Conservation (phyloP, 768 basidiomycete genomes). For the Mycena belliarum region DNA sequence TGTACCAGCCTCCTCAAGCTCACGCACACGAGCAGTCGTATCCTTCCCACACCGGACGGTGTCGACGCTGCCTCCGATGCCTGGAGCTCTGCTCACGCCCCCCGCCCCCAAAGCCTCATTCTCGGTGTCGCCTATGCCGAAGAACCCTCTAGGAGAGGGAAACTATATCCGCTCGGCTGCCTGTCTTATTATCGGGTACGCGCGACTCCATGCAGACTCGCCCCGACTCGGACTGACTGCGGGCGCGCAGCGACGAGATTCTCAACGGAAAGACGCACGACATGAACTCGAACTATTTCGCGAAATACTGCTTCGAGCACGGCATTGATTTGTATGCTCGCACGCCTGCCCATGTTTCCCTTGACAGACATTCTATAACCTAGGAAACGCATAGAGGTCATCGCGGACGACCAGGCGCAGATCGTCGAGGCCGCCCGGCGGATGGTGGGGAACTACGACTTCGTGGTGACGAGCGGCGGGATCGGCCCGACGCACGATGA, state of each 20-base stretch:
- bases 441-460: slow-evolving; percentile 81
- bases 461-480: slow-evolving; percentile 89
- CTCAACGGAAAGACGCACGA: slow-evolving; percentile 90
- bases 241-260: slow-evolving; percentile 73
- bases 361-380: slow-evolving; percentile 22
- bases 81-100: background rate
- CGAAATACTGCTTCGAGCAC: slow-evolving; percentile 85
- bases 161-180: slow-evolving; percentile 72
- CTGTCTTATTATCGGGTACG: slow-evolving; percentile 73
- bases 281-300: slow-evolving; percentile 83
- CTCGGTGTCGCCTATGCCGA: slow-evolving; percentile 56
- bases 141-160: slow-evolving; percentile 70
- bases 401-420: slow-evolving; percentile 87
- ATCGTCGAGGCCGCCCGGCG: slow-evolving; percentile 86
- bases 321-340: slow-evolving; percentile 71
- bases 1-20: background rate
- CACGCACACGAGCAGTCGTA: slow-evolving; percentile 15
- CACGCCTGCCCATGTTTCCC: background rate
- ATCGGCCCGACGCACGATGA: slow-evolving; percentile 93
- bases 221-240: background rate
- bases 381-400: slow-evolving; percentile 88
- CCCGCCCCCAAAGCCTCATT: slow-evolving; percentile 30
- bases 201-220: background rate
- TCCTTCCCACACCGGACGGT: slow-evolving; percentile 1
- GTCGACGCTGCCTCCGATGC: slow-evolving; percentile 12